Percentiles rank a stretch among this genome's conserved stretches.
Conservation (phyloP, 78 protist genomes). For the Parvularia atlantis region DNA sequence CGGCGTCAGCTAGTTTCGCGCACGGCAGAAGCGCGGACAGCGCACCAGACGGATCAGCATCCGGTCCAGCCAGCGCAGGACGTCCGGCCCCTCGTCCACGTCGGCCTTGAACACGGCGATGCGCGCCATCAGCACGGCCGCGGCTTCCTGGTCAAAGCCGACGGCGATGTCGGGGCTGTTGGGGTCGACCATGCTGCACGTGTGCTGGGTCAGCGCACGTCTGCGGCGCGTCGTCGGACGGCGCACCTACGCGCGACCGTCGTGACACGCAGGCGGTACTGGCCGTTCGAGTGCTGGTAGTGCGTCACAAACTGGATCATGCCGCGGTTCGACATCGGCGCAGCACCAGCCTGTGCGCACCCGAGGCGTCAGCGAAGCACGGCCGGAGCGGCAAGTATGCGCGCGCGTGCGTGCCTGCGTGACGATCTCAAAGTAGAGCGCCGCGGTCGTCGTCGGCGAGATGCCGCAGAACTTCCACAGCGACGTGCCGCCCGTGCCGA, state of each 20-base stretch:
- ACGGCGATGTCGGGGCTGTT: slow-evolving; percentile 15
- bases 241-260: slow-evolving; percentile 57
- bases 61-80: slow-evolving; percentile 95
- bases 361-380: no score
- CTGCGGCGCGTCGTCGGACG: no score
- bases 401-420: neutral
- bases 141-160: slow-evolving; percentile 89
- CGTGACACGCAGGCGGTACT: slow-evolving; percentile 82
- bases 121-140: slow-evolving; percentile 96
- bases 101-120: slow-evolving; percentile 75
- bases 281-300: slow-evolving; percentile 72
- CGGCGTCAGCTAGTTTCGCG: neutral
- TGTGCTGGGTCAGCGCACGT: no score
- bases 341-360: neutral
- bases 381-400: no score
- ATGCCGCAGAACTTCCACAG: slow-evolving; percentile 68
- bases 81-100: slow-evolving; percentile 73
- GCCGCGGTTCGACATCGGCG: slow-evolving; percentile 33
- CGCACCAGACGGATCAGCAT: slow-evolving; percentile 80
- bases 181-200: neutral
- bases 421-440: slow-evolving; percentile 77
- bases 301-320: slow-evolving; percentile 71
- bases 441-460: slow-evolving; percentile 56
- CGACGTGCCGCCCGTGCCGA: slow-evolving; percentile 87
- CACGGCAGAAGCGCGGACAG: no score